Evolutionary conservation across 2,329 filamentous ascomycete species (phyloP).

Genomic region (Colletotrichum tamarilloi): DNA sequence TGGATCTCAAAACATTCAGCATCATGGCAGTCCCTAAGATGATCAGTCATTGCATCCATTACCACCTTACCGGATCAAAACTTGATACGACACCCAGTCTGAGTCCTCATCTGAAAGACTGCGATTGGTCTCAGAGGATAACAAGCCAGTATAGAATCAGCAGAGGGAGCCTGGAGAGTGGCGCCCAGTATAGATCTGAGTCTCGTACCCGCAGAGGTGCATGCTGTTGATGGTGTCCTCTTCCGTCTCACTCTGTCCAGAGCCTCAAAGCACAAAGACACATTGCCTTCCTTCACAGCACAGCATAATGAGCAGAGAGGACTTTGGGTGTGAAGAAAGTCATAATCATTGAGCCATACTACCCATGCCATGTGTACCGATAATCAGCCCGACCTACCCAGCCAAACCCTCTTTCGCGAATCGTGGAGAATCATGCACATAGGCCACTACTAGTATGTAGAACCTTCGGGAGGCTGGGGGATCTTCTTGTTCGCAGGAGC

Average conservation of each 20-base stretch:
- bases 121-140: neutral
- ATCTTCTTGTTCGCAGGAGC: conserved; percentile 93
- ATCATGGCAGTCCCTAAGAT: neutral
- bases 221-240: neutral
- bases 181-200: neutral
- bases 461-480: conserved; percentile 90
- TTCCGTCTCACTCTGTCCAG: neutral
- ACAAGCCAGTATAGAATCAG: neutral
- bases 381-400: conserved; percentile 15
- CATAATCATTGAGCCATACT: conserved; percentile 34
- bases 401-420: conserved; percentile 13
- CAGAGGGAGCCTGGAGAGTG: neutral
- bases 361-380: conserved; percentile 22
- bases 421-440: conserved; percentile 24
- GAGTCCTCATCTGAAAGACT: neutral
- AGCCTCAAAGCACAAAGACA: neutral
- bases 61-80: neutral
- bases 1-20: neutral
- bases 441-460: conserved; percentile 51
- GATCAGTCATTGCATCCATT: neutral
- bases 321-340: conserved; percentile 4
- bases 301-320: neutral
- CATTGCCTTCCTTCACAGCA: neutral
- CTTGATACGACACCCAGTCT: neutral
- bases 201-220: neutral